Evolutionary conservation across 495 filamentous ascomycete species (phyloP).

Genomic region (Ramalina intermedia): DNA sequence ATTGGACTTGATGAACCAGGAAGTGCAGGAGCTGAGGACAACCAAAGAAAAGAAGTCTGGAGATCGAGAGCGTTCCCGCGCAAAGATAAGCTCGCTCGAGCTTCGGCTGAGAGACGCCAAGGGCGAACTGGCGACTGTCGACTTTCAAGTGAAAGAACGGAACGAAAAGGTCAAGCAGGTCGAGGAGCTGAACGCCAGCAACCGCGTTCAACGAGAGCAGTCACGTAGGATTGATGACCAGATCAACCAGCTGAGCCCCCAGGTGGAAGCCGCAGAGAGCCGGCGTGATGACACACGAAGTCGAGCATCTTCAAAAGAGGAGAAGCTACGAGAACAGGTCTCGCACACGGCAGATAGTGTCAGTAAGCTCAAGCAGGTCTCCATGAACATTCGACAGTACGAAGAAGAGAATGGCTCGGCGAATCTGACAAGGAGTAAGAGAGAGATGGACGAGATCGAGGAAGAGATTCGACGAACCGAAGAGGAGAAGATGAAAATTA

Average conservation of each 20-base stretch:
- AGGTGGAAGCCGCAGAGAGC: constrained; percentile 57
- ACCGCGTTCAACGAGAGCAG: constrained; percentile 47
- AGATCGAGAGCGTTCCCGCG: constrained; percentile 59
- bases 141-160: constrained; percentile 67
- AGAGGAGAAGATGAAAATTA: constrained; percentile 49
- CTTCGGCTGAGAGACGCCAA: constrained; percentile 53
- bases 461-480: constrained; percentile 50
- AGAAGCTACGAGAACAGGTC: constrained; percentile 55
- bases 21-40: constrained; percentile 45
- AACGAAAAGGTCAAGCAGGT: constrained; percentile 49
- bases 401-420: constrained; percentile 56
- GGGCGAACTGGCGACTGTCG: constrained; percentile 51
- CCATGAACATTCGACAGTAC: constrained; percentile 69
- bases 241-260: constrained; percentile 52
- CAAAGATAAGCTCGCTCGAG: constrained; percentile 53
- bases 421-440: constrained; percentile 53
- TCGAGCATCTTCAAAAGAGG: constrained; percentile 57
- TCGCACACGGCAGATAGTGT: constrained; percentile 56
- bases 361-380: constrained; percentile 58
- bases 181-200: constrained; percentile 54
- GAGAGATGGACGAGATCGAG: constrained; percentile 53
- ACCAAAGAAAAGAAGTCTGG: constrained; percentile 44
- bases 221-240: constrained; percentile 55
- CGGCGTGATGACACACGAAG: constrained; percentile 61
- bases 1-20: constrained; percentile 50